phyloP scores from a whole-genome alignment of 148 eudicot genomes.

The Tetragonia tetragonoides region DNA sequence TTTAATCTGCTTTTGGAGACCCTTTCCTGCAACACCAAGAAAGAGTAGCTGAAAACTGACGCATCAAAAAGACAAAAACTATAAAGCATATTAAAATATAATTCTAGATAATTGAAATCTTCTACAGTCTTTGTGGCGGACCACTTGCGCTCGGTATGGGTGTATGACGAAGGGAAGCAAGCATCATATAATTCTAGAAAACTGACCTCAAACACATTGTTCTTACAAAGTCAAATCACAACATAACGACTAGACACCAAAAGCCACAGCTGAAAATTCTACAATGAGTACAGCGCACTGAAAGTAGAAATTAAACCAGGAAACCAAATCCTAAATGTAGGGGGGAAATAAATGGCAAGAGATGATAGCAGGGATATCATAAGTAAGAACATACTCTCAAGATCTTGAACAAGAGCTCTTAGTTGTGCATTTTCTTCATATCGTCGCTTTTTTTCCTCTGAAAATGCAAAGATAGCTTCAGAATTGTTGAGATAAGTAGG shows the following conservation, averaged over 20 bases:
- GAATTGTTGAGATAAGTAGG: background rate
- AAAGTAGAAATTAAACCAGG: background rate
- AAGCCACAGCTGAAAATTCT: background rate
- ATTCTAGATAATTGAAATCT: background rate
- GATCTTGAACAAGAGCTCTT: conserved; percentile 75
- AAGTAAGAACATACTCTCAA: conserved; percentile 56
- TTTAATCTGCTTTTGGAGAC: conserved; percentile 45
- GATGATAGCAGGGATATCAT: conserved; percentile 8
- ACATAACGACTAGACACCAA: background rate
- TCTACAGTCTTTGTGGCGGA: background rate
- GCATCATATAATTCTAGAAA: background rate
- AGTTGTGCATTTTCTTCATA: conserved; percentile 69
- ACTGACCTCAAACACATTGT: background rate
- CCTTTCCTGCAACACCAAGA: conserved; percentile 57
- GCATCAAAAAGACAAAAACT: background rate
- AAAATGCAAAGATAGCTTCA: conserved; percentile 32
- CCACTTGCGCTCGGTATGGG: background rate
- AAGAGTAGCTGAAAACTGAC: conserved; percentile 13
- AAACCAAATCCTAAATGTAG: background rate
- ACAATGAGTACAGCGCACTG: background rate
- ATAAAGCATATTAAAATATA: background rate
- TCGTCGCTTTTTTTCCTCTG: conserved; percentile 64
- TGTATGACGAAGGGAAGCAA: background rate
- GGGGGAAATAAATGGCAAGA: conserved; percentile 1
- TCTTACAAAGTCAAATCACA: background rate